These are phyloP conservation scores for Cornus kousa DNA, from an alignment of 148 eudicot genomes.

Conservation along the genomic window DNA sequence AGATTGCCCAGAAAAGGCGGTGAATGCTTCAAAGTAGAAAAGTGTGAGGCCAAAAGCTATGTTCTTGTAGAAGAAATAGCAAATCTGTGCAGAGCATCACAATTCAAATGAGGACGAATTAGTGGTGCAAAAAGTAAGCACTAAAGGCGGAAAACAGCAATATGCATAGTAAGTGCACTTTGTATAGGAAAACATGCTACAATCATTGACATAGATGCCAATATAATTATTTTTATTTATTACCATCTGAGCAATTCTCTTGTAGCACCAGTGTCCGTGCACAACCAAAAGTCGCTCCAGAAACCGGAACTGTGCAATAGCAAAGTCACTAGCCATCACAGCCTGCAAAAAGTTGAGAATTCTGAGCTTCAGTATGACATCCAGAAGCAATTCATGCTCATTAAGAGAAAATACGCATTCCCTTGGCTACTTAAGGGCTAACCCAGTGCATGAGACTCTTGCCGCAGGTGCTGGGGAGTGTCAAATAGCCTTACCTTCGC, in stretches of 20 bases:
- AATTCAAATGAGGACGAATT: background rate
- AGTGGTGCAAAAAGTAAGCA: background rate
- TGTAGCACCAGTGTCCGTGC: slow-evolving; percentile 99
- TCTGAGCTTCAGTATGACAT: slow-evolving; percentile 22
- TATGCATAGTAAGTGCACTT: background rate
- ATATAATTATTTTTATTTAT: background rate
- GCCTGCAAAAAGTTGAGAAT: slow-evolving; percentile 66
- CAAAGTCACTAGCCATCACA: slow-evolving; percentile 97
- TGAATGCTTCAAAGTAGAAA: slow-evolving; percentile 87
- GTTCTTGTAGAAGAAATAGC: slow-evolving; percentile 97
- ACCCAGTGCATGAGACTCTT: no score
- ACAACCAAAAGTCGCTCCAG: slow-evolving; percentile 88
- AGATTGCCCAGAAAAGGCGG: slow-evolving; percentile 90
- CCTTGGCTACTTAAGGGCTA: background rate
- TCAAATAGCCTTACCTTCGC: no score
- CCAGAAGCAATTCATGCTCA: slow-evolving; percentile 2
- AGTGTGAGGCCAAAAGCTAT: slow-evolving; percentile 92
- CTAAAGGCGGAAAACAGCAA: background rate
- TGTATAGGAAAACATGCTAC: background rate
- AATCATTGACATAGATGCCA: background rate
- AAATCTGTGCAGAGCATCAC: slow-evolving; percentile 52
- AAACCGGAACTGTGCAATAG: slow-evolving; percentile 90
- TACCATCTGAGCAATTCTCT: slow-evolving; percentile 98
- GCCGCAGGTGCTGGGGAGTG: no score
- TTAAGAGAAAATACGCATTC: background rate